Evolutionary conservation across 2,329 filamentous ascomycete species (phyloP).

Genomic region (Neodidymelliopsis sp.): DNA sequence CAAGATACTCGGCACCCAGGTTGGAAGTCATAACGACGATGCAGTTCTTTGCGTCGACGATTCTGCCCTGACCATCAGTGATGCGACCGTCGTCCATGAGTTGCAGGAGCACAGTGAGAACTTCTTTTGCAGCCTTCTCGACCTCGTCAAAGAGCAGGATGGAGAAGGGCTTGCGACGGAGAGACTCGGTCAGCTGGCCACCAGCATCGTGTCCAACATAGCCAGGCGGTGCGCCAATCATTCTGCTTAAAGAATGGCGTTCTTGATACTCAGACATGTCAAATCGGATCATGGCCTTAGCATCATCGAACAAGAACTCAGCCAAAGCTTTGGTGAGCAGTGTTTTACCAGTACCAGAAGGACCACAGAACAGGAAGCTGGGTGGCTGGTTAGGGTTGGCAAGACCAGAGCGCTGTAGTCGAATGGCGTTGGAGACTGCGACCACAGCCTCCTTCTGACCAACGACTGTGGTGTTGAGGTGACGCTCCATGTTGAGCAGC

Average conservation of each 20-base stretch:
- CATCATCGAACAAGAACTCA: slow-evolving; percentile 96
- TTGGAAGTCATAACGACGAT: slow-evolving; percentile 99
- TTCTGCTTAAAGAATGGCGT: slow-evolving; percentile 89
- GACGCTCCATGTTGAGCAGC: slow-evolving; percentile 94
- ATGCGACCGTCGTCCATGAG: slow-evolving; percentile 99
- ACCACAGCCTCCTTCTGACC: slow-evolving; percentile 93
- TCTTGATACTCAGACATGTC: slow-evolving; percentile 99
- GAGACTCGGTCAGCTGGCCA: slow-evolving; percentile 92
- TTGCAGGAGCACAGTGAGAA: slow-evolving; percentile 95
- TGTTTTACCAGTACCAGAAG: slow-evolving; percentile 97
- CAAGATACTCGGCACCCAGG: slow-evolving; percentile 91
- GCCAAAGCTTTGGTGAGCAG: slow-evolving; percentile 95
- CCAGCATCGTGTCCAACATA: slow-evolving; percentile 97
- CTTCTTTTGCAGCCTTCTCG: slow-evolving; percentile 97
- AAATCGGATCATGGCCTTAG: slow-evolving; percentile 97
- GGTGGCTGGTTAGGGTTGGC: slow-evolving; percentile 96
- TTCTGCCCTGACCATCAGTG: slow-evolving; percentile 94
- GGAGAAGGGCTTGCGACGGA: slow-evolving; percentile 94
- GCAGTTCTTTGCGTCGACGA: slow-evolving; percentile 96
- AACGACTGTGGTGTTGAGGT: slow-evolving; percentile 82
- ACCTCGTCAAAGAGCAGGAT: slow-evolving; percentile 98
- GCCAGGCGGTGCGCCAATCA: slow-evolving; percentile 97
- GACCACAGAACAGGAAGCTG: slow-evolving; percentile 98
- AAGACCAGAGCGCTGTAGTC: slow-evolving; percentile 91
- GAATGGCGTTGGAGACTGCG: slow-evolving; percentile 94